phyloP scores from a whole-genome alignment of 163 green algal genomes.

The Picocystis sp. region DNA sequence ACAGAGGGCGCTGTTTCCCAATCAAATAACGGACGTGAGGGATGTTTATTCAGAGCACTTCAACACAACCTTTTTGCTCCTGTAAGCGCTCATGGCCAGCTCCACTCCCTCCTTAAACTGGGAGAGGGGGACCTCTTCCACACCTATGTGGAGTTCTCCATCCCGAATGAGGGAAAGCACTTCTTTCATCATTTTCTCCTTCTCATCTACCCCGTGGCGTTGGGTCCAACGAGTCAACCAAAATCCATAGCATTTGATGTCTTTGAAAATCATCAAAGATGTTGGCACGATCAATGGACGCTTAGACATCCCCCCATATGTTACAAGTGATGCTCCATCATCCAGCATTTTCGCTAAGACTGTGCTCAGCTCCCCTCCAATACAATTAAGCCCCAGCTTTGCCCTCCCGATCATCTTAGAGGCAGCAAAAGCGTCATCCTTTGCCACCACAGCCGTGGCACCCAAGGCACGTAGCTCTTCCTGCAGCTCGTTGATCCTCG shows the following conservation, averaged over 20 bases:
- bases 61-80: no score
- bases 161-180: slow-evolving; percentile 22
- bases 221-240: slow-evolving; percentile 46
- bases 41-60: no score
- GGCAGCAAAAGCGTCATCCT: not conserved
- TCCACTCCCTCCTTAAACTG: no score
- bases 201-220: slow-evolving; percentile 14
- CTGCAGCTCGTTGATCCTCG: slow-evolving; percentile 5
- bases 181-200: slow-evolving; percentile 23
- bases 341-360: not conserved
- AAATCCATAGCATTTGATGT: slow-evolving; percentile 57
- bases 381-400: not conserved
- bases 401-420: not conserved
- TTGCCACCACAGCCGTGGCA: not conserved
- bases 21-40: no score
- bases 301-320: slow-evolving; percentile 70
- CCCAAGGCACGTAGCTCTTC: slow-evolving; percentile 31
- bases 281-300: slow-evolving; percentile 52
- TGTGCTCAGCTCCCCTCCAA: slow-evolving; percentile 1
- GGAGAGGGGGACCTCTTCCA: no score
- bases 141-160: slow-evolving; percentile 10
- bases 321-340: slow-evolving; percentile 46
- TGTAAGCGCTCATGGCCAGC: no score
- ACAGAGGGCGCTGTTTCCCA: no score
- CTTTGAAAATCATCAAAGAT: slow-evolving; percentile 72